These are phyloP conservation scores for Phytophthora cactorum DNA, from an alignment of 352 stramenopile genomes.

Conservation along the genomic window DNA sequence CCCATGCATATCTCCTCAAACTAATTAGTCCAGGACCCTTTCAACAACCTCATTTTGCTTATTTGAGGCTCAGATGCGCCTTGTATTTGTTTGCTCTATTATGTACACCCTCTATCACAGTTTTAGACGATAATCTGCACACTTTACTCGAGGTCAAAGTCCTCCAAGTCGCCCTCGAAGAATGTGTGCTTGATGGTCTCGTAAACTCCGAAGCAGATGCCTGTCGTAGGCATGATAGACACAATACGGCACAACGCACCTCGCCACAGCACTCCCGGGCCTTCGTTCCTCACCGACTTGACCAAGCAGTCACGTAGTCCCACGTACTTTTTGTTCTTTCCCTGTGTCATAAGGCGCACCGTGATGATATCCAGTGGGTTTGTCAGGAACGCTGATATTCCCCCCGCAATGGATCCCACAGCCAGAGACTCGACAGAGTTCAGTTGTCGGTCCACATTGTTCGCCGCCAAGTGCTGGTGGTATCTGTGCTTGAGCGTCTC, in stretches of 20 bases:
- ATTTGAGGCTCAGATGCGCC: neutral
- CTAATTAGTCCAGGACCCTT: neutral
- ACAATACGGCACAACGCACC: slow-evolving; percentile 72
- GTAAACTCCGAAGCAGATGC: slow-evolving; percentile 89
- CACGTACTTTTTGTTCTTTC: slow-evolving; percentile 67
- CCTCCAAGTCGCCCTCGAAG: slow-evolving; percentile 71
- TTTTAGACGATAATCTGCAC: slow-evolving; percentile 12
- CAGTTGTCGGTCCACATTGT: slow-evolving; percentile 45
- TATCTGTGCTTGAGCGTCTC: slow-evolving; percentile 72
- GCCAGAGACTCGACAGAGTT: slow-evolving; percentile 61
- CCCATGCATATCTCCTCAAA: neutral
- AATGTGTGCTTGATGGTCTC: slow-evolving; percentile 81
- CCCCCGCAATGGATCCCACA: slow-evolving; percentile 65
- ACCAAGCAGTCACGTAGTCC: slow-evolving; percentile 68
- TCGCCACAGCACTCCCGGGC: slow-evolving; percentile 68
- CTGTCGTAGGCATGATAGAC: slow-evolving; percentile 77
- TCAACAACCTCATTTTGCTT: neutral
- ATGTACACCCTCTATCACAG: slow-evolving; percentile 17
- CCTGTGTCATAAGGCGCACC: slow-evolving; percentile 85
- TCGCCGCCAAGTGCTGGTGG: slow-evolving; percentile 39
- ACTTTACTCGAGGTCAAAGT: slow-evolving; percentile 63
- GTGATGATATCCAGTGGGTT: slow-evolving; percentile 86
- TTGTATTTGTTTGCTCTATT: slow-evolving; percentile 31
- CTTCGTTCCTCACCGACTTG: slow-evolving; percentile 63
- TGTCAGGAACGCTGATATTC: slow-evolving; percentile 70